These are phyloP conservation scores for Chaetomium sp. DNA, from an alignment of 2,329 filamentous ascomycete genomes.

Conservation along the genomic window DNA sequence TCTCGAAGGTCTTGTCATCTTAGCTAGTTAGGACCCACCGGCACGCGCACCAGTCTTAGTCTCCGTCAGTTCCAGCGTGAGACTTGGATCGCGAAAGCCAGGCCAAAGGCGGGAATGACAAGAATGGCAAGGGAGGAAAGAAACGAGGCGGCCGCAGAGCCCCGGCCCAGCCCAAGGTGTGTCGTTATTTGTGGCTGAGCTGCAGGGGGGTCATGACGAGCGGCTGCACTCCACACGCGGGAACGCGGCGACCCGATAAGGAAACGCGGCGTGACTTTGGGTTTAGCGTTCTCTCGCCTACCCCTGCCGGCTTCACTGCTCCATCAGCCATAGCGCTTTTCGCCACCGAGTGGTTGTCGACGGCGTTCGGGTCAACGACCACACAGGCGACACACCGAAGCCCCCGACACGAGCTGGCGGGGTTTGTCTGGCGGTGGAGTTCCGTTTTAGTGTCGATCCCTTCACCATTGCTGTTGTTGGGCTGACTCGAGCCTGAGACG, in stretches of 20 bases:
- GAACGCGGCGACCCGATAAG: constrained; percentile 23
- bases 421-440: not conserved
- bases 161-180: not conserved
- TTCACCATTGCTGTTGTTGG: not conserved
- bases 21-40: not conserved
- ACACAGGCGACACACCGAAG: not conserved
- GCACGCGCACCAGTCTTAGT: not conserved
- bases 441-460: constrained; percentile 5
- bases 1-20: not conserved
- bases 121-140: not conserved
- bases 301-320: not conserved
- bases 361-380: not conserved
- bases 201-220: not conserved
- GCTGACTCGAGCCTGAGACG: not conserved
- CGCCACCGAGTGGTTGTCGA: not conserved
- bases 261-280: constrained; percentile 16
- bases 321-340: constrained; percentile 6
- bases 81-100: not conserved
- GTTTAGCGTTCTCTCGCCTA: constrained; percentile 1
- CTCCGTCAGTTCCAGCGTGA: constrained; percentile 4
- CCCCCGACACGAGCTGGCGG: not conserved
- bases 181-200: constrained; percentile 15
- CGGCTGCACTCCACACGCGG: not conserved
- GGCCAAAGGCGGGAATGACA: not conserved
- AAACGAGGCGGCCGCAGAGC: constrained; percentile 6